Conservation (phyloP, 2,329 filamentous ascomycete species). For the Diaporthe destruens region DNA sequence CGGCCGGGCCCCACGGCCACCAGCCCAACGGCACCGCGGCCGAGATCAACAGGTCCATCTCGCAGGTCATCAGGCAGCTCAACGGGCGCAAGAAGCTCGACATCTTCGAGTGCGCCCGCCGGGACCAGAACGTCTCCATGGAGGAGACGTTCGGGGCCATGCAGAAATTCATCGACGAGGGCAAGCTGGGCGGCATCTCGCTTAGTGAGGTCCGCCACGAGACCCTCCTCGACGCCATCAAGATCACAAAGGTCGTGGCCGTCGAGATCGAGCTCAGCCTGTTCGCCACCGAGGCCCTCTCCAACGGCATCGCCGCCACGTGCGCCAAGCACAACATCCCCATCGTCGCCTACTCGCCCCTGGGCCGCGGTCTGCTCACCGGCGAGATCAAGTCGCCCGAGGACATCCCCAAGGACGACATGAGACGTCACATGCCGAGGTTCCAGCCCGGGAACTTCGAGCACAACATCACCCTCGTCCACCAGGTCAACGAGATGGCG, state of each 20-base stretch:
- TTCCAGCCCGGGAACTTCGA: slow-evolving; percentile 74
- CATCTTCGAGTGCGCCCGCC: slow-evolving; percentile 69
- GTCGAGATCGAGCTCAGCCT: slow-evolving; percentile 69
- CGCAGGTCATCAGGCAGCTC: slow-evolving; percentile 65
- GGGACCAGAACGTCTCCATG: slow-evolving; percentile 64
- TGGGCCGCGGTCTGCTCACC: slow-evolving; percentile 65
- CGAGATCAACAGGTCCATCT: slow-evolving; percentile 67
- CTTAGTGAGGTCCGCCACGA: slow-evolving; percentile 64
- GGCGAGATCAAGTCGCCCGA: slow-evolving; percentile 64
- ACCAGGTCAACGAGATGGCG: slow-evolving; percentile 69
- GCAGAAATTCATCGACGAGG: slow-evolving; percentile 62
- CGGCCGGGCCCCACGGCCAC: slow-evolving; percentile 51
- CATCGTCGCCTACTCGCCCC: slow-evolving; percentile 69
- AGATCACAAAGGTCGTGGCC: slow-evolving; percentile 58
- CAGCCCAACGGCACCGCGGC: slow-evolving; percentile 65
- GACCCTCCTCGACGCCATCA: slow-evolving; percentile 63
- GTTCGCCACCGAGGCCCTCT: slow-evolving; percentile 61
- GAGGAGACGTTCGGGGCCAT: slow-evolving; percentile 58
- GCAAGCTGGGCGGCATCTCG: slow-evolving; percentile 64
- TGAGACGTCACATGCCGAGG: slow-evolving; percentile 62
- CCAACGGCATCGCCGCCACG: slow-evolving; percentile 63
- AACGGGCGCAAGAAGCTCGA: slow-evolving; percentile 72
- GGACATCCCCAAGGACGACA: slow-evolving; percentile 68
- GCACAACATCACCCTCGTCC: slow-evolving; percentile 73
- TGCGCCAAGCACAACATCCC: slow-evolving; percentile 67